These are phyloP conservation scores for Aspergillus sp. DNA, from an alignment of 2,329 filamentous ascomycete species.

Conservation along the genomic window DNA sequence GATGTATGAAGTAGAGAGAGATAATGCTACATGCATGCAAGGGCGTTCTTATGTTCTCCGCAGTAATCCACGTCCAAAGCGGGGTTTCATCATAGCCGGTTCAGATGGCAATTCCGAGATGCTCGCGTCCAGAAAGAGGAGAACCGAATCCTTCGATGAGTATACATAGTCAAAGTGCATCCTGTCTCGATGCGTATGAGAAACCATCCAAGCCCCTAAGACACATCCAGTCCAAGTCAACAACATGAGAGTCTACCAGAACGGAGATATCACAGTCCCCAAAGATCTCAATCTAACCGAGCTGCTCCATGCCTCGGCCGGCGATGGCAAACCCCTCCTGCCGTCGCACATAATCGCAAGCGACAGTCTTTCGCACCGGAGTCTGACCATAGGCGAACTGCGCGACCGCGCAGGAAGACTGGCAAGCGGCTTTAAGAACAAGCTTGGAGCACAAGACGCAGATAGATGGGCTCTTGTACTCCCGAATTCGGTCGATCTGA, in stretches of 20 bases:
- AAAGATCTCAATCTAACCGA: slow-evolving; percentile 2
- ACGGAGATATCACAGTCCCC: slow-evolving; percentile 1
- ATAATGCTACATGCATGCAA: too few relatives aligned
- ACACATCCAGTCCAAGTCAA: neutral
- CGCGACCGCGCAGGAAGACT: neutral
- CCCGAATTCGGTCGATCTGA: slow-evolving; percentile 1
- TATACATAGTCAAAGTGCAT: too few relatives aligned
- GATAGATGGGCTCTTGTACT: neutral
- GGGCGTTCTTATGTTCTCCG: neutral
- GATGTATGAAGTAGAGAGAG: too few relatives aligned
- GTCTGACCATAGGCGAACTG: slow-evolving; percentile 1
- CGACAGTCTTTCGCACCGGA: neutral
- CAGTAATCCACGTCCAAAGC: neutral
- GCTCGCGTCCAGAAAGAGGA: neutral
- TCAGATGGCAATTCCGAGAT: neutral
- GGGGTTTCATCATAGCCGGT: neutral
- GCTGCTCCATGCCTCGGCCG: neutral
- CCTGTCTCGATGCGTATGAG: too few relatives aligned
- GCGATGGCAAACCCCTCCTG: neutral
- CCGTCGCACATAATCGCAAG: slow-evolving; percentile 1
- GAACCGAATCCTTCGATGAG: neutral
- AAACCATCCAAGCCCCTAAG: too few relatives aligned
- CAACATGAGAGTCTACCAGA: slow-evolving; percentile 2
- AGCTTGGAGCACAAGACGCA: neutral
- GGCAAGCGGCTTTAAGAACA: neutral